phyloP scores from a whole-genome alignment of 2,329 filamentous ascomycete genomes.

The Trichoderma harzianum region DNA sequence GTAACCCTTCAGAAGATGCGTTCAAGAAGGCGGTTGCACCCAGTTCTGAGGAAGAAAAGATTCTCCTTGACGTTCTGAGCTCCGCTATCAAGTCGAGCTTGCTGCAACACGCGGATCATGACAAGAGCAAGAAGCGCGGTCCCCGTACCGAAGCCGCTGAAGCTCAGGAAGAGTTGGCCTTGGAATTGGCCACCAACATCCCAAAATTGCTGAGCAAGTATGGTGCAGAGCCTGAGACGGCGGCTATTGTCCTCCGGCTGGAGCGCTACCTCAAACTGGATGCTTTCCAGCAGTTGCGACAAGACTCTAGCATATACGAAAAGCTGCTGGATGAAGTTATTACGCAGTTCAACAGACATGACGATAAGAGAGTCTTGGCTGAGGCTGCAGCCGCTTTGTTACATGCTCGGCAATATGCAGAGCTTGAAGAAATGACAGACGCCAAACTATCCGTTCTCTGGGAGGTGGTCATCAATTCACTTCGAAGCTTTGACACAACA shows the following conservation, averaged over 20 bases:
- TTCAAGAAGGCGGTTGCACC: constrained; percentile 73
- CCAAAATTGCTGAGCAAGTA: constrained; percentile 89
- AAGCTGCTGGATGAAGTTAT: constrained; percentile 86
- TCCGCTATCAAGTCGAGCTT: constrained; percentile 75
- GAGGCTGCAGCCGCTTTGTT: constrained; percentile 81
- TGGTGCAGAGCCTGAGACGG: constrained; percentile 82
- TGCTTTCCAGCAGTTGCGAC: constrained; percentile 82
- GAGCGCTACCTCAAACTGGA: constrained; percentile 85
- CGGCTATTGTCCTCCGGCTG: constrained; percentile 78
- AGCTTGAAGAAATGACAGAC: constrained; percentile 81
- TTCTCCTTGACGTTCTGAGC: constrained; percentile 83
- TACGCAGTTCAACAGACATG: constrained; percentile 91
- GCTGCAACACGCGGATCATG: constrained; percentile 61
- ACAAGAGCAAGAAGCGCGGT: constrained; percentile 55
- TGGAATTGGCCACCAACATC: constrained; percentile 73
- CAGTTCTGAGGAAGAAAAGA: constrained; percentile 71
- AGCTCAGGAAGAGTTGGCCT: constrained; percentile 72
- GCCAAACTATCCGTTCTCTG: constrained; percentile 77
- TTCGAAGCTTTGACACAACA: constrained; percentile 68
- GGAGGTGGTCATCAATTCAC: constrained; percentile 74
- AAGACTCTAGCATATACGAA: constrained; percentile 77
- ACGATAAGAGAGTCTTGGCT: constrained; percentile 76
- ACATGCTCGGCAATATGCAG: constrained; percentile 81
- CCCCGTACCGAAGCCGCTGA: constrained; percentile 64
- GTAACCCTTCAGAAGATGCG: constrained; percentile 53